Percentiles rank a stretch among this genome's conserved stretches.
These are phyloP conservation scores for Caulochytrium protostelioides DNA, from an alignment of 371 early-diverging fungal species.

Conservation along the genomic window DNA sequence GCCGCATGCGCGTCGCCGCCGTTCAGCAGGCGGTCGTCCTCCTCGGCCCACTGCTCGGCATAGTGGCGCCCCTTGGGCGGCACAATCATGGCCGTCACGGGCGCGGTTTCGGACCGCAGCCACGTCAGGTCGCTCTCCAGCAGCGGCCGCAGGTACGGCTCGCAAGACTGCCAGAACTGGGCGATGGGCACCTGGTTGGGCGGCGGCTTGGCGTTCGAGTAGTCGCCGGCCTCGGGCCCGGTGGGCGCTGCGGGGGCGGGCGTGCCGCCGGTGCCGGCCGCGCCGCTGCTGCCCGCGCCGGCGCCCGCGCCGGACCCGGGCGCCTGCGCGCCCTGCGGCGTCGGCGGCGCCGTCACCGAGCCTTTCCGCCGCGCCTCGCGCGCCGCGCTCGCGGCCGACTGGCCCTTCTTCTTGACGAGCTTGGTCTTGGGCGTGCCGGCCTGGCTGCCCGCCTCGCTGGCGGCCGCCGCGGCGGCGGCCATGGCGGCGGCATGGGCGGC, in stretches of 20 bases:
- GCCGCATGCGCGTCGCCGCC: too few relatives aligned
- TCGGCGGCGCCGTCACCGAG: background rate
- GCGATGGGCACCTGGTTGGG: slow-evolving; percentile 57
- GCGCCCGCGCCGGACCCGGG: background rate
- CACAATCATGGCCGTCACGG: slow-evolving; percentile 42
- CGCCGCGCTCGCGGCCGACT: background rate
- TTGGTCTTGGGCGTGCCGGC: background rate
- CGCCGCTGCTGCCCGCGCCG: background rate
- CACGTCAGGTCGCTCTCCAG: slow-evolving; percentile 52
- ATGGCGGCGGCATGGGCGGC: background rate
- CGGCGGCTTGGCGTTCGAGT: slow-evolving; percentile 39
- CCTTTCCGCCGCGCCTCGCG: background rate
- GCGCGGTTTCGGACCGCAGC: too few relatives aligned
- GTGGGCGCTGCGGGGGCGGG: background rate
- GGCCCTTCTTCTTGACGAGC: background rate
- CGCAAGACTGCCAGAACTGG: slow-evolving; percentile 56
- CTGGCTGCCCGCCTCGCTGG: background rate
- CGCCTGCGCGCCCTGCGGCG: background rate
- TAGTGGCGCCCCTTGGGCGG: slow-evolving; percentile 59
- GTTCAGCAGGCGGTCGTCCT: slow-evolving; percentile 34
- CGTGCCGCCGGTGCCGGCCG: background rate
- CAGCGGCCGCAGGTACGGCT: slow-evolving; percentile 58
- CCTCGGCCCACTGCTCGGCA: slow-evolving; percentile 56
- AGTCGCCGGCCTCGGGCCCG: slow-evolving; percentile 31
- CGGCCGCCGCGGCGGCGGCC: background rate